Evolutionary conservation across 1,139 yeast species (phyloP).

Genomic region (Blastobotrys raffinosifermentans): DNA sequence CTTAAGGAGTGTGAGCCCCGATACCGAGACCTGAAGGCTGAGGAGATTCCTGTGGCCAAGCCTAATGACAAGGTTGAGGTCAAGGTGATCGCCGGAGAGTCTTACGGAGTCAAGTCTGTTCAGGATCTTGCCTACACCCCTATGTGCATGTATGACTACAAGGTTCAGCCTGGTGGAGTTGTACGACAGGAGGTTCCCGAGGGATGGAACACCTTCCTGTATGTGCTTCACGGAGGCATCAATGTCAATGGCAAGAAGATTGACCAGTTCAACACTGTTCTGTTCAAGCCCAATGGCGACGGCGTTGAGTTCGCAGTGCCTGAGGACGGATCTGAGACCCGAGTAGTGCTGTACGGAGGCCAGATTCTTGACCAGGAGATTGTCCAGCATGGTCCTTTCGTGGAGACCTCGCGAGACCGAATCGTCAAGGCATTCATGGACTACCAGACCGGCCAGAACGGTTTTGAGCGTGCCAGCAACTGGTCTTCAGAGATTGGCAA

Average conservation of each 20-base stretch:
- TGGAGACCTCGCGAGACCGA: slow-evolving; percentile 57
- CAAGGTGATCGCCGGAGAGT: slow-evolving; percentile 70
- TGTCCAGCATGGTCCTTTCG: slow-evolving; percentile 89
- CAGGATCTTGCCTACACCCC: slow-evolving; percentile 83
- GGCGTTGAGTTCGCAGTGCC: slow-evolving; percentile 24
- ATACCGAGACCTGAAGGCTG: slow-evolving; percentile 68
- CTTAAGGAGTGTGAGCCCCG: slow-evolving; percentile 68
- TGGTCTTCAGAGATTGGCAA: slow-evolving; percentile 65
- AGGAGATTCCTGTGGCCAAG: slow-evolving; percentile 63
- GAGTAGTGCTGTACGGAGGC: slow-evolving; percentile 73
- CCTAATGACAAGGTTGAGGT: slow-evolving; percentile 66
- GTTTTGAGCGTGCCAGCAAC: slow-evolving; percentile 62
- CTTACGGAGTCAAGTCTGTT: slow-evolving; percentile 68
- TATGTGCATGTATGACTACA: slow-evolving; percentile 65
- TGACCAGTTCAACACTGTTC: slow-evolving; percentile 47
- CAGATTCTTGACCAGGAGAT: slow-evolving; percentile 67
- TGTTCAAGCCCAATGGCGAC: slow-evolving; percentile 29
- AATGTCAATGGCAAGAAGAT: slow-evolving; percentile 36
- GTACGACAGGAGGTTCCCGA: slow-evolving; percentile 57
- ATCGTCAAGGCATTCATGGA: slow-evolving; percentile 65
- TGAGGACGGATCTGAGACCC: slow-evolving; percentile 34
- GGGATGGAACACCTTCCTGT: slow-evolving; percentile 67
- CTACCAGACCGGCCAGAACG: slow-evolving; percentile 62
- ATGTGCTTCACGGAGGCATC: slow-evolving; percentile 61
- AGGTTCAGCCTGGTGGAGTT: slow-evolving; percentile 59